Evolutionary conservation across 148 eudicot genomes (phyloP).

Genomic region (Camellia sinensis): DNA sequence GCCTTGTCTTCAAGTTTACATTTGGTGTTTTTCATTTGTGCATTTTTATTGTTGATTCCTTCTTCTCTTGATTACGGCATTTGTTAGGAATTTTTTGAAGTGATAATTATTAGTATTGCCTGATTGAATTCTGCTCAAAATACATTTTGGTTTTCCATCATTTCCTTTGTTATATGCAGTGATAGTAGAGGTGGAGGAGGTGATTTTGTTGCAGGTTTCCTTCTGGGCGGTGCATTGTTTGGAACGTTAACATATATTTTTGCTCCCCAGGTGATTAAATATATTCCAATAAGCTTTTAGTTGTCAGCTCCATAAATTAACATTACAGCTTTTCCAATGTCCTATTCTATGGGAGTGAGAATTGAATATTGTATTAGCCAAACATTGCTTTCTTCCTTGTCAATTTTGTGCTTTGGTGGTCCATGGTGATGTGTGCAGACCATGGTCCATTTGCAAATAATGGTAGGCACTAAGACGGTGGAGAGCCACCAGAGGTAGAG

Average conservation of each 20-base stretch:
- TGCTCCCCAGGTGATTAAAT: conserved; percentile 74
- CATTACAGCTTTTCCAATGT: neutral
- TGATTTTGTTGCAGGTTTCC: conserved; percentile 72
- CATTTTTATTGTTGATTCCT: neutral
- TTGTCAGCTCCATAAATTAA: neutral
- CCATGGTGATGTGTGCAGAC: too few relatives aligned
- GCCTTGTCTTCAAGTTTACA: neutral
- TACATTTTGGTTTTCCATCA: neutral
- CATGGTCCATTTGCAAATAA: too few relatives aligned
- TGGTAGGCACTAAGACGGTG: too few relatives aligned
- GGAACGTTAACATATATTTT: conserved; percentile 74
- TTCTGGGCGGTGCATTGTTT: conserved; percentile 74
- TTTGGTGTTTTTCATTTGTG: too few relatives aligned
- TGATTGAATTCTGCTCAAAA: neutral
- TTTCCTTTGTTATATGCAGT: conserved; percentile 32
- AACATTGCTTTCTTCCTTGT: neutral
- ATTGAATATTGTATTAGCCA: neutral
- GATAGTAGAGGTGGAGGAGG: conserved; percentile 51
- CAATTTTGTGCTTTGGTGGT: neutral
- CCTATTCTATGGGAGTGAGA: neutral
- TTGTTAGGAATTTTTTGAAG: neutral
- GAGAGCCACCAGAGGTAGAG: too few relatives aligned
- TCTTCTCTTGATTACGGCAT: neutral
- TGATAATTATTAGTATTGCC: neutral
- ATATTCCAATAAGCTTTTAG: neutral